Conservation (phyloP, 495 filamentous ascomycete species). For the Lophiostoma macrostomum region DNA sequence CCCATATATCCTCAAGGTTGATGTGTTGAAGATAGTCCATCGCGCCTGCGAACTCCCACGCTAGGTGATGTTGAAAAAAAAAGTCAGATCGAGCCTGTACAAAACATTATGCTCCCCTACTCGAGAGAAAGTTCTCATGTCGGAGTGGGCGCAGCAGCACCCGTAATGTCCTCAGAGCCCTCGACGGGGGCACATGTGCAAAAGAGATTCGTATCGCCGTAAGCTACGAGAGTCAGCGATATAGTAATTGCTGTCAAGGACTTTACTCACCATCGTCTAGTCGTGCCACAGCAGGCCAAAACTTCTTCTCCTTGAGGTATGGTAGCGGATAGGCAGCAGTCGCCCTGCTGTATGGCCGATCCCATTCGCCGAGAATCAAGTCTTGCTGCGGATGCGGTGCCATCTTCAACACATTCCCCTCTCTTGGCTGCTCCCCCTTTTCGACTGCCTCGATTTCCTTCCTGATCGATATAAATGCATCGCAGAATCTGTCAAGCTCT, state of each 20-base stretch:
- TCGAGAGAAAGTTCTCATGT: too few relatives aligned
- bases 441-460: conserved; percentile 83
- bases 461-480: conserved; percentile 87
- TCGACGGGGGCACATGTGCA: conserved; percentile 91
- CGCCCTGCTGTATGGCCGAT: conserved; percentile 74
- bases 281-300: conserved; percentile 89
- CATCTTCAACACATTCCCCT: conserved; percentile 91
- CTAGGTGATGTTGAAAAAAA: conserved; percentile 8
- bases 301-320: conserved; percentile 93
- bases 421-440: conserved; percentile 69
- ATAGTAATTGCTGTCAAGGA: too few relatives aligned
- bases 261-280: conserved; percentile 76
- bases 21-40: too few relatives aligned
- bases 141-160: conserved; percentile 39
- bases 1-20: too few relatives aligned
- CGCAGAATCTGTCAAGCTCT: conserved; percentile 92
- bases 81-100: too few relatives aligned
- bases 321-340: conserved; percentile 84
- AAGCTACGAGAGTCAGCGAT: conserved; percentile 53
- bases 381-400: conserved; percentile 86
- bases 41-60: conserved; percentile 2
- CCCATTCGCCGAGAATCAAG: conserved; percentile 70
- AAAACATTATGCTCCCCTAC: too few relatives aligned
- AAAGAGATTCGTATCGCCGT: conserved; percentile 90
- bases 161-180: conserved; percentile 46